Conservation (phyloP, 331 rosid genomes). For the Quercus tomentella region DNA sequence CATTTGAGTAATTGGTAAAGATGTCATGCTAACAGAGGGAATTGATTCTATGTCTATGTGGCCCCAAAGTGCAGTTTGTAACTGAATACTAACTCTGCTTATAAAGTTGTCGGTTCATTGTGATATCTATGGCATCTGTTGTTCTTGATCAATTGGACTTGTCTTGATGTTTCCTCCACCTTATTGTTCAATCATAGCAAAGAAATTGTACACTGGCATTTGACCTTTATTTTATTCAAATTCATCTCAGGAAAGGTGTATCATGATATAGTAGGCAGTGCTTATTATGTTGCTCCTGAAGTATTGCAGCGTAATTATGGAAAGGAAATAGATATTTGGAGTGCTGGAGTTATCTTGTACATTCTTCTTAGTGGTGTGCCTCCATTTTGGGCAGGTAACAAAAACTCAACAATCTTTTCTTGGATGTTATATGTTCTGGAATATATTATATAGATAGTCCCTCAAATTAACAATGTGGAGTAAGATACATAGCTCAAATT, state of each 20-base stretch:
- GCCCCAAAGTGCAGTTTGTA: background rate
- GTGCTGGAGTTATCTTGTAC: conserved; percentile 90
- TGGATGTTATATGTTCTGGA: conserved; percentile 10
- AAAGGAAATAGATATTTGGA: conserved; percentile 90
- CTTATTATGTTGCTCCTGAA: conserved; percentile 95
- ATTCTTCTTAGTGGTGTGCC: conserved; percentile 91
- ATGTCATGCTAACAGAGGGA: background rate
- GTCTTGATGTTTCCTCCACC: background rate
- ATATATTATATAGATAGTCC: conserved; percentile 7
- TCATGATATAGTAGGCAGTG: conserved; percentile 90
- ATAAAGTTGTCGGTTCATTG: background rate
- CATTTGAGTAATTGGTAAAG: background rate
- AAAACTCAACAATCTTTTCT: background rate
- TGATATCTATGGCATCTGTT: background rate
- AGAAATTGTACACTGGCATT: background rate
- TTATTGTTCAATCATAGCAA: background rate
- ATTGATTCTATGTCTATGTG: background rate
- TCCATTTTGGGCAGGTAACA: conserved; percentile 93
- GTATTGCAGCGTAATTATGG: conserved; percentile 78
- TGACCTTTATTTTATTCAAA: conserved; percentile 8
- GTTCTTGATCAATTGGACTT: background rate
- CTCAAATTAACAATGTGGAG: background rate
- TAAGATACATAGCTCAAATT: conserved; percentile 6
- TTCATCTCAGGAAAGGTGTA: conserved; percentile 71
- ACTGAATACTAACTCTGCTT: background rate